Percentiles rank a stretch among this genome's conserved stretches.
These are phyloP conservation scores for Stagonosporopsis vannaccii DNA, from an alignment of 2,329 filamentous ascomycete genomes.

Conservation along the genomic window DNA sequence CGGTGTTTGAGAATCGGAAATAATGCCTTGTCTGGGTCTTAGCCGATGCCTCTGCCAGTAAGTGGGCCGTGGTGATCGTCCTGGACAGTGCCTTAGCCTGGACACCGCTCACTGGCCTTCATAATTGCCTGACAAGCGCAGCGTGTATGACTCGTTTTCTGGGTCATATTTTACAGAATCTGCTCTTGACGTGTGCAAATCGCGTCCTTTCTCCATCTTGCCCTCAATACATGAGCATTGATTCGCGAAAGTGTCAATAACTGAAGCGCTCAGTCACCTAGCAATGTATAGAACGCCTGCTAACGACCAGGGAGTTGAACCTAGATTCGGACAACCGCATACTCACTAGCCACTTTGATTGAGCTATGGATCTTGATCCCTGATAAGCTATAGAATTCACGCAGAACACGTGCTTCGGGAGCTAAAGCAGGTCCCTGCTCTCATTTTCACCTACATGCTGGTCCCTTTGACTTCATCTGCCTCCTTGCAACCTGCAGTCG, in stretches of 20 bases:
- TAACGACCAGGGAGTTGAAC: neutral
- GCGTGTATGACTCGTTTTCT: no score
- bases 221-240: neutral
- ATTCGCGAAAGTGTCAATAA: neutral
- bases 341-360: neutral
- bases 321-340: neutral
- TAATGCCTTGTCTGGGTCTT: neutral
- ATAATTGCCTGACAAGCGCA: neutral
- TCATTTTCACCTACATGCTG: neutral
- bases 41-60: neutral
- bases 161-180: no score
- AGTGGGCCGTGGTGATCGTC: neutral
- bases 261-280: neutral
- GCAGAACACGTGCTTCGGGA: conserved; percentile 2
- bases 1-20: neutral
- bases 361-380: conserved; percentile 1
- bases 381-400: neutral
- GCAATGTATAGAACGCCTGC: neutral
- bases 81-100: neutral
- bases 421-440: neutral
- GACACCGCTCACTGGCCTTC: neutral
- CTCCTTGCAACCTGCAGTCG: neutral
- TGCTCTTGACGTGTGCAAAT: no score
- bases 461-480: neutral
- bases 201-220: neutral